phyloP scores from a whole-genome alignment of 2,329 filamentous ascomycete genomes.

The Pseudogymnoascus sp. region DNA sequence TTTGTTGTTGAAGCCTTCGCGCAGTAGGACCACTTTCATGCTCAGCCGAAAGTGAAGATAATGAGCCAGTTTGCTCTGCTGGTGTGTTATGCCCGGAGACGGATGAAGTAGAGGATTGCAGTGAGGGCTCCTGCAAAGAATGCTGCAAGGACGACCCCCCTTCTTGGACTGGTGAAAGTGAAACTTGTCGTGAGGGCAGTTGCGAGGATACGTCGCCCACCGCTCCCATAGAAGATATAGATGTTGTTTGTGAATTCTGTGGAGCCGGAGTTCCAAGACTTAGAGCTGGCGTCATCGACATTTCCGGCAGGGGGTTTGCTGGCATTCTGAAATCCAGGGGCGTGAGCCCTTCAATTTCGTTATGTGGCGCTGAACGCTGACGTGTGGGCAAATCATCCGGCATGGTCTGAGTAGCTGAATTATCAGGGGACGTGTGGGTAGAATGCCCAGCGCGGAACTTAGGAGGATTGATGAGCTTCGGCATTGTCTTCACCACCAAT shows the following conservation, averaged over 20 bases:
- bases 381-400: not conserved
- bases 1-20: not conserved
- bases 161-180: not conserved
- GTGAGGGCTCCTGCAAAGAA: not conserved
- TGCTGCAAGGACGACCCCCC: not conserved
- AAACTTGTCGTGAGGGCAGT: not conserved
- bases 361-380: not conserved
- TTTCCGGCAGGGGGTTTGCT: not conserved
- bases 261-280: not conserved
- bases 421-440: not conserved
- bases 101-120: not conserved
- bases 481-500: conserved; percentile 47
- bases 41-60: not conserved
- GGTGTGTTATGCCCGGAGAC: not conserved
- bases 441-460: too few species aligned
- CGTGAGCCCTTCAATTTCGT: not conserved
- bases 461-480: conserved; percentile 11
- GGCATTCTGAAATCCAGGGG: not conserved
- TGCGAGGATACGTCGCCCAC: not conserved
- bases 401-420: not conserved
- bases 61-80: not conserved
- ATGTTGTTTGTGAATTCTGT: not conserved
- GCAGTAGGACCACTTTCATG: not conserved
- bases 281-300: not conserved
- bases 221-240: not conserved